A percentile compares a stretch with the other conserved stretches of the same genome.
These are phyloP conservation scores for Vigna radiata DNA, from an alignment of 306 rosid genomes.

Conservation along the genomic window DNA sequence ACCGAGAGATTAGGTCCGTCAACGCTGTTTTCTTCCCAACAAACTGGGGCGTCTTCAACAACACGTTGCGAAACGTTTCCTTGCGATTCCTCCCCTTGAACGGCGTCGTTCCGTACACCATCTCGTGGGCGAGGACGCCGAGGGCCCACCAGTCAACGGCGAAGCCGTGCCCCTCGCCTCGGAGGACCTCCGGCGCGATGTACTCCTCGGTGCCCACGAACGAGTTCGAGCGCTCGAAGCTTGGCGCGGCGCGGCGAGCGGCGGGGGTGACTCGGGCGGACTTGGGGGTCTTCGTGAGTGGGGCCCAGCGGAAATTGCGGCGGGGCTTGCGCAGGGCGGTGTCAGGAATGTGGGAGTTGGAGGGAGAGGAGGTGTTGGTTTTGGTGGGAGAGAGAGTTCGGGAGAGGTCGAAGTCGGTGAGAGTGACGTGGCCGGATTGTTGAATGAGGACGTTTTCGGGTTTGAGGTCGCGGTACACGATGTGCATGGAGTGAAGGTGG, in stretches of 20 bases:
- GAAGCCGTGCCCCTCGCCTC: constrained; percentile 94
- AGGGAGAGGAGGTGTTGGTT: not conserved
- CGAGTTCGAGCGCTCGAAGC: constrained; percentile 84
- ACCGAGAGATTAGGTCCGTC: constrained; percentile 69
- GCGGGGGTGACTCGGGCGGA: constrained; percentile 86
- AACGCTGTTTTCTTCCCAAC: constrained; percentile 66
- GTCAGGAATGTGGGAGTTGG: not conserved
- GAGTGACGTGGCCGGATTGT: constrained; percentile 90
- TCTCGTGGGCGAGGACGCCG: constrained; percentile 79
- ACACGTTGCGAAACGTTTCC: constrained; percentile 80
- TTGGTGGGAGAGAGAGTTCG: constrained; percentile 59
- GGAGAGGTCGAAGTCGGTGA: constrained; percentile 95
- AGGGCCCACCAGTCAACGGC: constrained; percentile 98
- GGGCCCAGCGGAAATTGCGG: constrained; percentile 59
- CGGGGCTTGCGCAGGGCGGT: constrained; percentile 42
- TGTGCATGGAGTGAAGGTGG: constrained; percentile 73
- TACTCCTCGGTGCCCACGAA: constrained; percentile 97
- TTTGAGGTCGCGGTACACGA: constrained; percentile 91
- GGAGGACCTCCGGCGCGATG: constrained; percentile 87
- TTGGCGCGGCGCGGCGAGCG: constrained; percentile 55
- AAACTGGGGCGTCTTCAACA: constrained; percentile 65
- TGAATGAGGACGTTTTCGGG: constrained; percentile 93
- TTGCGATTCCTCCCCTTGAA: constrained; percentile 84
- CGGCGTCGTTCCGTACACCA: constrained; percentile 88
- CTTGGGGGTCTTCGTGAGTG: constrained; percentile 55